Evolutionary conservation across 2,329 filamentous ascomycete species (phyloP), one percentile per base, ranked within the genome.

Genomic region (Fusarium decemcellulare): DNA sequence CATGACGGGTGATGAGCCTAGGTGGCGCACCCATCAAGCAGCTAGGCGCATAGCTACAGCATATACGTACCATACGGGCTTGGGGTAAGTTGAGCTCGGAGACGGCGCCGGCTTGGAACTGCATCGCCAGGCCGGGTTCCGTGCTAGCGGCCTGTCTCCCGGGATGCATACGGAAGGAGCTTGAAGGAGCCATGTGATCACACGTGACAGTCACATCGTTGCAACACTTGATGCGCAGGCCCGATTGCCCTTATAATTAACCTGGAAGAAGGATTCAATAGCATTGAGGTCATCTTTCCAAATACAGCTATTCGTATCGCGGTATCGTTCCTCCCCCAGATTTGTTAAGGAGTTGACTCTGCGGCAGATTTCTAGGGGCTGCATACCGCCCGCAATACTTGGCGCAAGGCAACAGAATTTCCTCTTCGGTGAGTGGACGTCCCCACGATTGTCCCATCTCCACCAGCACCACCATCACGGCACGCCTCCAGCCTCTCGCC

Each of bases 331-430:
- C 18, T 30, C 43, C 61, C 43, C 61, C 56, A 32, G 39, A 39
- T 32, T 37, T 29, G 10, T 51, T 34, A 12, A 8, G 27, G 52
- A 63, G 39, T 23, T 60, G 15, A 61, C 53, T 37, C 57, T 29
- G 37, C 12, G 39, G 47, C 51, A 42, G 29, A 34, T 47, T 37
- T 56, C 39, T 40, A 16, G 34, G 32, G 58, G 60, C 60, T 54
- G 30, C 55, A 59, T 65, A 56, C 47, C 47, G 27, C 51, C 47
- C 47, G 27, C 51, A 44, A 32, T 30, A 53, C 54, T 65, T 53
- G 67, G 64, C 63, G 47, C 61, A 71, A 71, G 68, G 68, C 68
- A 71, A 51, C 68, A 71, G 68, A 63, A 71, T 71, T 71, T 36
- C 57, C 61, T 58, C 46, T 27, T 43, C 51, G 16, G n/a, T 66